phyloP scores from a whole-genome alignment of 352 stramenopile species.

The Peronospora belbahrii region DNA sequence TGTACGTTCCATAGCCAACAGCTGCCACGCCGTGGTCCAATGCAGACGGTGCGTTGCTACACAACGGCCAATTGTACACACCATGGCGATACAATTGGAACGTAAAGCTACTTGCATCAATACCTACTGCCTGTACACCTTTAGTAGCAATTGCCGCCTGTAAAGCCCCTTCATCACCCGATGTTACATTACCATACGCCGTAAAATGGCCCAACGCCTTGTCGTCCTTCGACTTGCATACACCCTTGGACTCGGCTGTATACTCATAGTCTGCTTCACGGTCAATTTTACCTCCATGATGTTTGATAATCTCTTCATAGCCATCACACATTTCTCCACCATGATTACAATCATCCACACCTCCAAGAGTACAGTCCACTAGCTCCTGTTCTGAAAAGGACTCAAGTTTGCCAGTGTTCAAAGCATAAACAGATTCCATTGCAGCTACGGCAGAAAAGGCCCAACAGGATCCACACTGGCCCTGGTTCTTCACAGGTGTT shows the following conservation, averaged over 20 bases:
- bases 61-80: constrained; percentile 50
- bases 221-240: constrained; percentile 78
- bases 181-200: constrained; percentile 58
- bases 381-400: constrained; percentile 97
- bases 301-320: constrained; percentile 91
- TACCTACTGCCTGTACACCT: constrained; percentile 74
- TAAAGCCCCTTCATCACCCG: constrained; percentile 65
- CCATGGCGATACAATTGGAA: constrained; percentile 74
- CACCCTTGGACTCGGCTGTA: constrained; percentile 81
- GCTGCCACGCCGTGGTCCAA: constrained; percentile 93
- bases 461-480: constrained; percentile 93
- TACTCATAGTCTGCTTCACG: constrained; percentile 94
- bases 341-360: constrained; percentile 90
- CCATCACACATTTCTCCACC: constrained; percentile 97
- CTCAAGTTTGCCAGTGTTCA: constrained; percentile 86
- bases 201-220: constrained; percentile 79
- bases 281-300: constrained; percentile 79
- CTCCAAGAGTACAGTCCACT: constrained; percentile 91
- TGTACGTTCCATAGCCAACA: constrained; percentile 86
- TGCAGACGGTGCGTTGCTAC: constrained; percentile 73
- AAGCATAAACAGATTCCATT: constrained; percentile 93
- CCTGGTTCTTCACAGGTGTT: constrained; percentile 91
- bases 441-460: constrained; percentile 94
- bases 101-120: constrained; percentile 73
- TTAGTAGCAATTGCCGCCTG: constrained; percentile 72